Evolutionary conservation across 495 filamentous ascomycete species (phyloP).

Genomic region (Durotheca rogersii): DNA sequence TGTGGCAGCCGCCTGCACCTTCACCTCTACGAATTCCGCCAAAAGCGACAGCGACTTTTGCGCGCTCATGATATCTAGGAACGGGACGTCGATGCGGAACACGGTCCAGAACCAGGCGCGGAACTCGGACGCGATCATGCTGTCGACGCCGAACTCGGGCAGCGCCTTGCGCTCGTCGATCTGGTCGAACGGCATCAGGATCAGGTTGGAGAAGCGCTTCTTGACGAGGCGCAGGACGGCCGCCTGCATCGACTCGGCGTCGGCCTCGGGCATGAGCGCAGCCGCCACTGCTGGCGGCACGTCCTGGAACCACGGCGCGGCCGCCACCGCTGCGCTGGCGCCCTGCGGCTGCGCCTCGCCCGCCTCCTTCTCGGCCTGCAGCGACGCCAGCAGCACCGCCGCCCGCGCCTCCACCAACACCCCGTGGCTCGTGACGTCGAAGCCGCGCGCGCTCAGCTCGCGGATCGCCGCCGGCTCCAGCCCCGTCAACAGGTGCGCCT

Average conservation of each 20-base stretch:
- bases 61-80: conserved; percentile 26
- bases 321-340: background rate
- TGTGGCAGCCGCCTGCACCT: too few relatives aligned
- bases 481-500: conserved; percentile 31
- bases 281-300: background rate
- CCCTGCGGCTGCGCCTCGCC: background rate
- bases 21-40: conserved; percentile 8
- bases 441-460: conserved; percentile 25
- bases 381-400: conserved; percentile 11
- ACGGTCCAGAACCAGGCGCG: conserved; percentile 37
- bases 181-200: conserved; percentile 37
- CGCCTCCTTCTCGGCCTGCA: conserved; percentile 6
- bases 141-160: conserved; percentile 41
- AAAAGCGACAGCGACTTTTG: conserved; percentile 6
- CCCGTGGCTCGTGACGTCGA: conserved; percentile 25
- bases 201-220: conserved; percentile 34
- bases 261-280: conserved; percentile 1
- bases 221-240: conserved; percentile 21
- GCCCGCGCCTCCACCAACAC: conserved; percentile 30
- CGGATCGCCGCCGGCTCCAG: conserved; percentile 26
- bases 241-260: background rate
- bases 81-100: conserved; percentile 42
- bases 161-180: conserved; percentile 33
- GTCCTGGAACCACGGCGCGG: conserved; percentile 9
- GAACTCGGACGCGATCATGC: conserved; percentile 48